Base-by-base conservation (phyloP, 352 stramenopile genomes). In the Phytopythium ostracodes region DNA sequence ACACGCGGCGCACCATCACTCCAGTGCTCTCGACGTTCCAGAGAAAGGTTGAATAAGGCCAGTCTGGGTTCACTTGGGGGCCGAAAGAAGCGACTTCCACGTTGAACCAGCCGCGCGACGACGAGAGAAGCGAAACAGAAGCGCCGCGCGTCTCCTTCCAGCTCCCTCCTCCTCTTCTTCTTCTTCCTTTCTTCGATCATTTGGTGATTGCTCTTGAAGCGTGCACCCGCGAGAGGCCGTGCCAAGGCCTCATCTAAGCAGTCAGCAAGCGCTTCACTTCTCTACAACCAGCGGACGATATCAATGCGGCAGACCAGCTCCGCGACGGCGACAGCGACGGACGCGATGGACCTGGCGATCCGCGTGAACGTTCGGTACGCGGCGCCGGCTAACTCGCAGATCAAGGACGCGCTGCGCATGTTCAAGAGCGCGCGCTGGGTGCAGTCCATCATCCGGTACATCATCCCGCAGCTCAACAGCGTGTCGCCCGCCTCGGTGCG, bases 371-470 rank as follows among this genome's bases (percentile, higher is more conserved):
- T 96, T 52, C 84, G 87, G 58, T 96, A 96, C 67, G 81, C 84
- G 14, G 84, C 87, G 58, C 87, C 87, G 36, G 77, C 77, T 60
- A 85, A 96, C 67, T 94, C 87, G 51, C 83, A 92, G 72, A 92
- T 94, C 68, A 94, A 96, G 66, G 87, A 96, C 72, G 87, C 81
- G 56, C 66, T 96, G 56, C 71, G 81, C 11, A 71, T 96, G 36
- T 96, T 96, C 73, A 96, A 96, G 81, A 94, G 84, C 63, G 76
- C 84, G 63, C 87, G 87, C 40, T 96, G 87, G 87, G 87, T 96
- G 44, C 84, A 93, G 64, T 93, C 83, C n/a, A 94, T 96, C 68
- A 94, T 96, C 59, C 87, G 81, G 18, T 93, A 94, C 75, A 96
- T 96, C 63, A 90, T 96, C 67, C 87, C 87, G 46, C 87, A 96